Base-by-base conservation (phyloP, 2,329 filamentous ascomycete genomes). In the Phialocephala sp. region DNA sequence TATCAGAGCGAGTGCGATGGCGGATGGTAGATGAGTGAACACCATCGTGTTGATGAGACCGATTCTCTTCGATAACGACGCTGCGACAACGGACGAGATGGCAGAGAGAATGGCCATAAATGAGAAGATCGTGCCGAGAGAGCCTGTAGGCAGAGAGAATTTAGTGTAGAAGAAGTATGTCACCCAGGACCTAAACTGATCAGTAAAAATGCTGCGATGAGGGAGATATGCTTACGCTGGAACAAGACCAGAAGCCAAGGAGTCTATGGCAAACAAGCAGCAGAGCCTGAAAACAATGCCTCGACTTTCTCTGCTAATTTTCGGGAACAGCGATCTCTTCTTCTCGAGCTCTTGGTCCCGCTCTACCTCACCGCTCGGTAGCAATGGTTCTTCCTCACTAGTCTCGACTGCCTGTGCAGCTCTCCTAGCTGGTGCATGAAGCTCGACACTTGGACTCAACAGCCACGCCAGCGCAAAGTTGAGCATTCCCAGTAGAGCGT, bases 21-120 rank as follows among this genome's bases (percentile, higher is more conserved):
- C 60, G 2, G 60, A 63, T 8, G 55, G 55, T 22, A 57, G 55
- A 27, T 57, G 55, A 36, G 55, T 57, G 55, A 91, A 90, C 6
- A 90, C 89, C 90, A 92, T 92, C 0, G 89, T 91, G 68, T 88
- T 87, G 56, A 92, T 84, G 39, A 92, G 85, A 8, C 86, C 86
- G 43, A 87, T 77, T 3, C 84, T 79, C 37, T 83, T 83, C 6
- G 85, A 82, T 1, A 87, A 77, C 3, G 84, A 83, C 6, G 83
- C 81, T 0, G 85, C 85, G 0, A 83, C 78, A 12, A 87, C 75
- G 68, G 82, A 84, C 0, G 84, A 86, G 1, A 77, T 66, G 0
- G 84, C 82, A 1, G 84, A 78, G 20, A 87, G 79, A 60, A 86
- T 78, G 66, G 80, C 83, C 0, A 84, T 83, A 35, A 79, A 78